phyloP scores from a whole-genome alignment of 495 filamentous ascomycete genomes.

The Thermochaetoides thermophila region DNA sequence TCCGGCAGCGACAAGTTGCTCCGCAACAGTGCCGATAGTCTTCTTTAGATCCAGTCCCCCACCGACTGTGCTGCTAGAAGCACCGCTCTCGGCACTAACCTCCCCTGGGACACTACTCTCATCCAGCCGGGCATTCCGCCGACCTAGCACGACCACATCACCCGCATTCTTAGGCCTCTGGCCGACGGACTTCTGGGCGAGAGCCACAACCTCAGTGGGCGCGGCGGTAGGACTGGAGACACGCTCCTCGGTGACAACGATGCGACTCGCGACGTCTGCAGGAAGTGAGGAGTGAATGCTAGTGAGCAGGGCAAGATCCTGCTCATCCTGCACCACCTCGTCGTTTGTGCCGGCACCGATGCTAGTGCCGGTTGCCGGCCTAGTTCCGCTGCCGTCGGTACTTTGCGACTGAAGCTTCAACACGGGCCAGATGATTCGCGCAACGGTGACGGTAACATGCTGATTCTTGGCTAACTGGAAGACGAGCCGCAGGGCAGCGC shows the following conservation, averaged over 20 bases:
- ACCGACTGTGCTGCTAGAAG: background rate
- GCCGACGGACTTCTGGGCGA: slow-evolving; percentile 46
- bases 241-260: slow-evolving; percentile 39
- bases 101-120: slow-evolving; percentile 2
- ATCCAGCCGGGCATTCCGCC: slow-evolving; percentile 28
- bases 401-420: too few species aligned
- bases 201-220: slow-evolving; percentile 13
- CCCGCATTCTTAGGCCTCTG: slow-evolving; percentile 53
- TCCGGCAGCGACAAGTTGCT: slow-evolving; percentile 43
- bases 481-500: slow-evolving; percentile 62
- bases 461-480: slow-evolving; percentile 65
- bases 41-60: slow-evolving; percentile 31
- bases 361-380: too few species aligned
- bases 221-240: slow-evolving; percentile 11
- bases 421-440: slow-evolving; percentile 33
- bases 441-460: slow-evolving; percentile 59
- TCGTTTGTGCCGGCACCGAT: slow-evolving; percentile 9
- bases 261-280: slow-evolving; percentile 38
- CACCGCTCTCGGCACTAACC: background rate
- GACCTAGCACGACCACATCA: slow-evolving; percentile 64
- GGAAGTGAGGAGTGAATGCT: slow-evolving; percentile 48
- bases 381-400: too few species aligned
- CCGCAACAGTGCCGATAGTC: slow-evolving; percentile 54
- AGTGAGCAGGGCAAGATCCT: slow-evolving; percentile 47
- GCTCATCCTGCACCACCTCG: slow-evolving; percentile 14